Evolutionary conservation across 306 rosid genomes (phyloP).

Genomic region (Malus orientalis): DNA sequence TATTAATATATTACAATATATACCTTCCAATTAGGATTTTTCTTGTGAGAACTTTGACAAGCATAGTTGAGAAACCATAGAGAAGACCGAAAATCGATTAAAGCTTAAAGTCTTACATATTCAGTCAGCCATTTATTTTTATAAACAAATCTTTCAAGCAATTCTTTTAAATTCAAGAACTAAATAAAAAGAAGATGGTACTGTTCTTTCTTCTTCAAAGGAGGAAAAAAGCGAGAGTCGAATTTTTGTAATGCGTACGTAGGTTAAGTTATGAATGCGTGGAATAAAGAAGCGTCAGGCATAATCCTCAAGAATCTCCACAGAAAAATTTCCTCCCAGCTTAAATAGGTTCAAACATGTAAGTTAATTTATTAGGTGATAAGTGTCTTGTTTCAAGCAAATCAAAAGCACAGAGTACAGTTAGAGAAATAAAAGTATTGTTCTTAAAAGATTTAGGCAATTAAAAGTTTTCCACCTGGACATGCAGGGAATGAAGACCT

Average conservation of each 20-base stretch:
- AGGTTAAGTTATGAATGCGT: neutral
- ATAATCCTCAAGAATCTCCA: neutral
- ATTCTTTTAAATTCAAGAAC: neutral
- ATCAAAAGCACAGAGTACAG: neutral
- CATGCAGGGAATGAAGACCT: slow-evolving; percentile 56
- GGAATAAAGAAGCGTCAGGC: neutral
- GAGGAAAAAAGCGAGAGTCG: neutral
- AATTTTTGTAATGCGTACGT: neutral
- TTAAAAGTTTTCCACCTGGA: neutral
- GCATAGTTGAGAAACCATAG: neutral
- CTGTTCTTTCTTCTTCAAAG: neutral
- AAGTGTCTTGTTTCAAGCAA: neutral
- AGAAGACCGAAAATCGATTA: too few species aligned
- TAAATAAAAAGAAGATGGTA: neutral
- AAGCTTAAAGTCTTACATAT: too few species aligned
- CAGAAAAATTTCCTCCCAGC: neutral
- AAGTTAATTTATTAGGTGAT: neutral
- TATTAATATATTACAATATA: too few species aligned
- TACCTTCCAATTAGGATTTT: neutral
- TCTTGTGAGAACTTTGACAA: neutral
- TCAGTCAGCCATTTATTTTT: too few species aligned
- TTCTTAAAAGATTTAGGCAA: neutral
- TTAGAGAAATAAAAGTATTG: neutral
- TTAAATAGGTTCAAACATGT: too few species aligned
- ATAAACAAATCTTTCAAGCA: too few species aligned